These are phyloP conservation scores for Colletotrichum sp. DNA, from an alignment of 2,329 filamentous ascomycete genomes.

Conservation along the genomic window DNA sequence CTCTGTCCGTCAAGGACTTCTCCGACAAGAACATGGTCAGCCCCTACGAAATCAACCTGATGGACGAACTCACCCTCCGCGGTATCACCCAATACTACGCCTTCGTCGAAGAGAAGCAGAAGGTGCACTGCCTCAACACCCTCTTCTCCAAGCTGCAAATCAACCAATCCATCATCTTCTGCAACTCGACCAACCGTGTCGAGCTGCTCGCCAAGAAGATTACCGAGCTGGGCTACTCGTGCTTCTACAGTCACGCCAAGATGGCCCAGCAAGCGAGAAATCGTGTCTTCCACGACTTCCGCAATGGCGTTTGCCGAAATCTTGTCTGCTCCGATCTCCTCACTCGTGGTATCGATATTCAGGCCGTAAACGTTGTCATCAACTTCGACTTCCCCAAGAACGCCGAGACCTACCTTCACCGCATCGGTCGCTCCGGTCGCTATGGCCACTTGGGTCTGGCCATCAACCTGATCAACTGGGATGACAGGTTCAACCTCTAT, in stretches of 20 bases:
- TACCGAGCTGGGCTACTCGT: constrained; percentile 97
- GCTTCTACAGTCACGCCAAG: constrained; percentile 98
- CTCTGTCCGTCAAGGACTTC: constrained; percentile 95
- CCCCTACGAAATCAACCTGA: constrained; percentile 98
- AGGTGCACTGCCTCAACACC: constrained; percentile 98
- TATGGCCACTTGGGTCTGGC: constrained; percentile 97
- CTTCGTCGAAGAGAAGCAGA: constrained; percentile 98
- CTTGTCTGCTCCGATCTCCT: constrained; percentile 97
- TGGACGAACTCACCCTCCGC: constrained; percentile 97
- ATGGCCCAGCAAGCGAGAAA: constrained; percentile 98
- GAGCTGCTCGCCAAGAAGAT: constrained; percentile 99
- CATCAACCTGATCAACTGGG: constrained; percentile 99
- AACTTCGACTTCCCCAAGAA: constrained; percentile 99
- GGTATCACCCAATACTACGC: constrained; percentile 99
- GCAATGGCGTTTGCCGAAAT: constrained; percentile 96
- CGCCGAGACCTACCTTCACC: constrained; percentile 97
- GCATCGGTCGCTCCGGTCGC: constrained; percentile 95
- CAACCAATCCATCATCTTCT: constrained; percentile 99
- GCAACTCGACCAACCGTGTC: constrained; percentile 98
- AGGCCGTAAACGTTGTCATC: constrained; percentile 99
- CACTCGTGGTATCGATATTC: constrained; percentile 98
- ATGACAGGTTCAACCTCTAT: constrained; percentile 98
- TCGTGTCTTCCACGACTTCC: constrained; percentile 98
- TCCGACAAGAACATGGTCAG: constrained; percentile 97
- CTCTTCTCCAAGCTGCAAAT: constrained; percentile 99